Percentiles rank a stretch among this genome's conserved stretches.
Conservation (phyloP, 768 basidiomycete species). For the Xanthoconium purpureum region DNA sequence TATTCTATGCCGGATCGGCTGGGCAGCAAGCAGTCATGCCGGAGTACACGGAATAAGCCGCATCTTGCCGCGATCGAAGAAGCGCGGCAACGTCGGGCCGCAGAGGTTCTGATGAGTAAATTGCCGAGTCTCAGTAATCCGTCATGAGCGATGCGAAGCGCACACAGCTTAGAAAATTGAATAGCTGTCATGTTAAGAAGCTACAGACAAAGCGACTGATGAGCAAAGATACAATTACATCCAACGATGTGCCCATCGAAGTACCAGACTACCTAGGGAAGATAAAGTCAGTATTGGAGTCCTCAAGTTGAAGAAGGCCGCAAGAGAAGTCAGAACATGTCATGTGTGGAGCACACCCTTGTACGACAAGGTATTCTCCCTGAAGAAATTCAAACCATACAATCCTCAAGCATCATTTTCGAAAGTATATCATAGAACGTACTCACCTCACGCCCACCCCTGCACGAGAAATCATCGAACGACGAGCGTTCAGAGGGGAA, state of each 20-base stretch:
- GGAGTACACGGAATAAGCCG: conserved; percentile 3
- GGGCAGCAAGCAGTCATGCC: not conserved
- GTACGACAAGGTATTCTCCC: conserved; percentile 63
- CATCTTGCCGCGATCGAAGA: not conserved
- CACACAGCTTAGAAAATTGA: not conserved
- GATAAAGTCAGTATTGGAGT: conserved; percentile 6
- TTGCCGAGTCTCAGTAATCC: not conserved
- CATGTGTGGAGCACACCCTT: conserved; percentile 76
- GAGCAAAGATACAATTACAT: not conserved
- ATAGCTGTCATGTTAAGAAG: not conserved
- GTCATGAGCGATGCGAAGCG: not conserved
- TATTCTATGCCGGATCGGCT: conserved; percentile 2
- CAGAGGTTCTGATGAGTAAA: not conserved
- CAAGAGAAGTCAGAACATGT: conserved; percentile 39
- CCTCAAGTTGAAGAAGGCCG: not conserved
- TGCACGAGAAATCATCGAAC: conserved; percentile 36
- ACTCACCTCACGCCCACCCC: conserved; percentile 19
- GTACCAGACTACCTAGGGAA: not conserved
- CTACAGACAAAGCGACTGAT: not conserved
- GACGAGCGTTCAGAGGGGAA: conserved; percentile 51
- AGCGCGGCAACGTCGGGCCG: not conserved
- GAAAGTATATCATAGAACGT: conserved; percentile 7
- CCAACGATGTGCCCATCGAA: not conserved
- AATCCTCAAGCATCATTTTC: conserved; percentile 54
- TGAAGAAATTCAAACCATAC: conserved; percentile 85